Base-by-base conservation (phyloP, 2,329 filamentous ascomycete genomes). In the Fusarium citri region DNA sequence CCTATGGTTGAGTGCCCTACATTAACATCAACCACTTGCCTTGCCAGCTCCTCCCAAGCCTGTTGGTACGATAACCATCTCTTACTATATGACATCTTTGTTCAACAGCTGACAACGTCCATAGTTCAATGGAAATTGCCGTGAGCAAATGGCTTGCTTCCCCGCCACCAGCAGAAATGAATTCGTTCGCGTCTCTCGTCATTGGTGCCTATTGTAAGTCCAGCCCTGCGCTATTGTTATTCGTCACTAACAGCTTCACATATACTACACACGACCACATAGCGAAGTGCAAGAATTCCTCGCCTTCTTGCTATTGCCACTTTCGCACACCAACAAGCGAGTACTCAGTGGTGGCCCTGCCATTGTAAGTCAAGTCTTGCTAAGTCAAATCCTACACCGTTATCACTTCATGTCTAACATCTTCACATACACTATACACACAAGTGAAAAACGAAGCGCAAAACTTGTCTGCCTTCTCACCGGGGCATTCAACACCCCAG, bases 51-150 rank as follows among this genome's bases (percentile, higher is more conserved):
- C 11, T 5, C 6, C 26, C 3, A 12, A 26, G 12, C 11, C 26
- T 28, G 26, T 6, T 28, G 11, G 26, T 28, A 14, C 26, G 26
- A 28, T 12, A 12, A 28, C 26, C 11, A 28, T 28, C 11, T 18
- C 31, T 10, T 9, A 1, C 16, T 34, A 6, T 9, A 6, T 18
- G 0, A 18, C 16, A 5, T 37, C 16, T 37, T 6, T 37, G 16
- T 11, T 37, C 9, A 0, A 18, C 8, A 0, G 0, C 18, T 37
- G 1, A 37, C 6, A 37, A 4, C 6, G 0, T n/a, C 10, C 18
- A 37, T 10, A 37, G 34, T 10, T n/a, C 18, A 37, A n/a, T 3
- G 10, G 12, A n/a, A 37, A 12, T 18, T 3, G 34, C 10, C 34
- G 10, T 4, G 18, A 7, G 4, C 16, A 4, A 7, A 4, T n/a